A percentile compares a stretch with the other conserved stretches of the same genome.
phyloP scores from a whole-genome alignment of 805 yeast genomes.

The Hanseniaspora thailandica region DNA sequence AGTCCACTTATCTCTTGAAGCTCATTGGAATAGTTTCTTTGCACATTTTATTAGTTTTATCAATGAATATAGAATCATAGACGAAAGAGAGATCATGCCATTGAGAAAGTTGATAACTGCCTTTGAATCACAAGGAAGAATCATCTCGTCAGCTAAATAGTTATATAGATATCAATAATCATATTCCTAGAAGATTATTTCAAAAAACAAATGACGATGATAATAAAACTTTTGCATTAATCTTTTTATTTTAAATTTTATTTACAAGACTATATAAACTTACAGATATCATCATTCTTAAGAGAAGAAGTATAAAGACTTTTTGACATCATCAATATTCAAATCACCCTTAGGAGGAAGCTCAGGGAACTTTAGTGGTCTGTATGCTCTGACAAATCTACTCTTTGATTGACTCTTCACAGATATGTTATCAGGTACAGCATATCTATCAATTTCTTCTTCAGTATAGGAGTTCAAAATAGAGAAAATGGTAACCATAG shows the following conservation, averaged over 20 bases:
- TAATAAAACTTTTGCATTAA: no score
- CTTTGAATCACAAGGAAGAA: slow-evolving; percentile 78
- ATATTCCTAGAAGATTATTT: no score
- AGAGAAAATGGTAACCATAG: slow-evolving; percentile 61
- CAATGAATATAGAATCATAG: slow-evolving; percentile 73
- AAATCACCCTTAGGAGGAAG: slow-evolving; percentile 75
- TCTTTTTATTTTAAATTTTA: neutral
- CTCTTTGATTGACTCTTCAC: no score
- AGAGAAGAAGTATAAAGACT: slow-evolving; percentile 70
- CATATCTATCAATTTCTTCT: slow-evolving; percentile 18
- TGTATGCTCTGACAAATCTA: slow-evolving; percentile 41
- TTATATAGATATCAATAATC: no score
- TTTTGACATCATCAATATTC: slow-evolving; percentile 59
- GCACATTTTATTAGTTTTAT: slow-evolving; percentile 85
- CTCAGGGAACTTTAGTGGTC: slow-evolving; percentile 58
- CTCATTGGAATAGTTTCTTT: slow-evolving; percentile 96
- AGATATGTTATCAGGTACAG: slow-evolving; percentile 14
- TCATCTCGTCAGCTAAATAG: slow-evolving; percentile 27
- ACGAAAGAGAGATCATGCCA: slow-evolving; percentile 68
- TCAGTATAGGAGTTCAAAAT: slow-evolving; percentile 31
- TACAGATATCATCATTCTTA: neutral
- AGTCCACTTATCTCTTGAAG: slow-evolving; percentile 83
- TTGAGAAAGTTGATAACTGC: slow-evolving; percentile 61
- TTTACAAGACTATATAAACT: neutral
- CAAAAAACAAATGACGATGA: no score